Percentiles rank a stretch among this genome's conserved stretches.
phyloP scores from a whole-genome alignment of 2,329 filamentous ascomycete species.

The Paecilomyces dactylethromorphus region DNA sequence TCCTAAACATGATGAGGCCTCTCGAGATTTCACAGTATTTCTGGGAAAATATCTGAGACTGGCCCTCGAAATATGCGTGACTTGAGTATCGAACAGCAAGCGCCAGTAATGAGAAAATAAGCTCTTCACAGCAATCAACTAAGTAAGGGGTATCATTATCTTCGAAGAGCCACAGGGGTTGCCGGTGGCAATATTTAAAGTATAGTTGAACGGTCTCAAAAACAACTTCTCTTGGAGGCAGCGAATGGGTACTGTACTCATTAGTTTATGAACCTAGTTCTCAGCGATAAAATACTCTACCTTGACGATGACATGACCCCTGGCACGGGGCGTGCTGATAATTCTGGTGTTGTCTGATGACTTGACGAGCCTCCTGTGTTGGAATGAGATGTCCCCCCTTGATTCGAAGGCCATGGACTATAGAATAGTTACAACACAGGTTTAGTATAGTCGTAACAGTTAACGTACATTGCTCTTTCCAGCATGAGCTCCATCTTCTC shows the following conservation, averaged over 20 bases:
- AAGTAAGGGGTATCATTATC: constrained; percentile 8
- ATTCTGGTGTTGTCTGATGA: background rate
- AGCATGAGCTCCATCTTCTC: constrained; percentile 8
- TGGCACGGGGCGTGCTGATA: background rate
- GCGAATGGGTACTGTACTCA: background rate
- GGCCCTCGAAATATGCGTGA: constrained; percentile 6
- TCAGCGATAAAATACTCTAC: background rate
- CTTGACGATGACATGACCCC: background rate
- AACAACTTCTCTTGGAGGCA: constrained; percentile 6
- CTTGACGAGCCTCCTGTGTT: background rate
- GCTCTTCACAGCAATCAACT: constrained; percentile 9
- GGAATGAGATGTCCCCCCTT: background rate
- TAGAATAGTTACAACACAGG: background rate
- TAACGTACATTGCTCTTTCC: constrained; percentile 4
- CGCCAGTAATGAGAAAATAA: constrained; percentile 11
- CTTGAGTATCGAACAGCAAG: constrained; percentile 12
- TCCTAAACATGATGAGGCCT: constrained; percentile 13
- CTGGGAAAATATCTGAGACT: constrained; percentile 5
- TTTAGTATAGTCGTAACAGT: background rate
- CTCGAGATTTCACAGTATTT: constrained; percentile 11
- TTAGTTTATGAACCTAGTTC: background rate
- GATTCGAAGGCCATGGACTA: background rate
- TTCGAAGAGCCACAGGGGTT: constrained; percentile 18
- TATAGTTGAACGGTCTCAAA: constrained; percentile 8
- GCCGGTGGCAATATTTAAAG: constrained; percentile 16